Percentiles rank a stretch among this genome's conserved stretches.
Conservation (phyloP, 208 protist species). For the Wallacemonas sp. region DNA sequence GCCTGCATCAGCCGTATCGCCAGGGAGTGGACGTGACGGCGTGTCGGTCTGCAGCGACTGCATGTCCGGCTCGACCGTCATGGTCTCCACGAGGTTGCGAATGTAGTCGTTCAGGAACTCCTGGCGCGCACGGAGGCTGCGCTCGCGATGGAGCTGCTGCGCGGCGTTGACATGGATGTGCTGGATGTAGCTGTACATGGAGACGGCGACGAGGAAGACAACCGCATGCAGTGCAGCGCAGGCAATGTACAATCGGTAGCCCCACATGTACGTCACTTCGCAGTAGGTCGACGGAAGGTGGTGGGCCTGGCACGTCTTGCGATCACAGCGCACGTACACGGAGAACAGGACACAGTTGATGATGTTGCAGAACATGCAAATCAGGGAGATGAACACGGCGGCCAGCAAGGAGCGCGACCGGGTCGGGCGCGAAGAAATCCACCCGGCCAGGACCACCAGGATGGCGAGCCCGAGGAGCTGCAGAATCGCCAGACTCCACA, state of each 20-base stretch:
- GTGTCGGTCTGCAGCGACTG: too few species aligned
- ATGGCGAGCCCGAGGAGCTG: constrained; percentile 40
- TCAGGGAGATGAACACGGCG: constrained; percentile 32
- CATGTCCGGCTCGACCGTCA: neutral
- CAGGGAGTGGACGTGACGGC: too few species aligned
- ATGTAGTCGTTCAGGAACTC: constrained; percentile 15
- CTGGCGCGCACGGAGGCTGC: constrained; percentile 13
- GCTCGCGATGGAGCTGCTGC: constrained; percentile 32
- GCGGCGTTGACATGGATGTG: constrained; percentile 33
- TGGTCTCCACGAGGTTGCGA: constrained; percentile 4
- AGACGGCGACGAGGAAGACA: constrained; percentile 43
- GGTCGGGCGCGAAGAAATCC: constrained; percentile 56
- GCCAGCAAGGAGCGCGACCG: constrained; percentile 37
- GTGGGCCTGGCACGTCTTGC: constrained; percentile 36
- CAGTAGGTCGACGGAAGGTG: constrained; percentile 26
- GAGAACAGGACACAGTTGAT: constrained; percentile 52
- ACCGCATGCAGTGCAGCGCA: constrained; percentile 47
- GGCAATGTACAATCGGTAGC: constrained; percentile 61
- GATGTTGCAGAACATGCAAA: constrained; percentile 37
- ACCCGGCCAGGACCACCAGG: constrained; percentile 27
- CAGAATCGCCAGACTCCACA: constrained; percentile 56
- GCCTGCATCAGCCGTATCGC: too few species aligned
- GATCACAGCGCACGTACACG: constrained; percentile 53
- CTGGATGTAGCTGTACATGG: constrained; percentile 56
- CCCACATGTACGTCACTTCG: constrained; percentile 44